These are phyloP conservation scores for Citrullus amarus DNA, from an alignment of 306 rosid species.

Conservation along the genomic window DNA sequence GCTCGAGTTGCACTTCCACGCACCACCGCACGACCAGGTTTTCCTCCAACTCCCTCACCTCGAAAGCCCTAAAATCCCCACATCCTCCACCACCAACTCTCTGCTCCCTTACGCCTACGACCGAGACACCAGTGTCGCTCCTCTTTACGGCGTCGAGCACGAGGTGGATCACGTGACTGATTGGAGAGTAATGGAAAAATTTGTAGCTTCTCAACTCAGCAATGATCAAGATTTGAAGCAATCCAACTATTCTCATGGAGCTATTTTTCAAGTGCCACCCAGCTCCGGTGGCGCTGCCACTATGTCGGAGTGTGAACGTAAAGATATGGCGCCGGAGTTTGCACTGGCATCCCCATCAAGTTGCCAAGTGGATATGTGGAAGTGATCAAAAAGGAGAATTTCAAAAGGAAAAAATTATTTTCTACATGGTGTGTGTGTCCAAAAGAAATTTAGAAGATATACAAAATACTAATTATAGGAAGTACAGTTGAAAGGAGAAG, in stretches of 20 bases:
- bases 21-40: constrained; percentile 21
- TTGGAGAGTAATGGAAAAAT: constrained; percentile 73
- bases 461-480: constrained; percentile 40
- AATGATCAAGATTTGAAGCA: constrained; percentile 30
- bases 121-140: constrained; percentile 9
- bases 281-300: background rate
- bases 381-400: constrained; percentile 22
- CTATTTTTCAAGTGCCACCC: constrained; percentile 11
- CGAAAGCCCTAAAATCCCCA: constrained; percentile 47
- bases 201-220: constrained; percentile 67
- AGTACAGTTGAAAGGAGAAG: constrained; percentile 17
- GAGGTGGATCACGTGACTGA: constrained; percentile 47
- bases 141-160: constrained; percentile 19
- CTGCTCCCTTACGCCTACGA: constrained; percentile 19
- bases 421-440: background rate
- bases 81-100: background rate
- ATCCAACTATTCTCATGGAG: constrained; percentile 7
- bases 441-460: constrained; percentile 1
- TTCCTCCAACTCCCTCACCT: constrained; percentile 79
- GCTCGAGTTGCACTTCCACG: constrained; percentile 40
- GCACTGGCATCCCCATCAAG: constrained; percentile 49
- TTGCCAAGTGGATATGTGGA: constrained; percentile 67
- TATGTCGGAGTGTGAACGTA: background rate
- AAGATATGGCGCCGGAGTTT: constrained; percentile 22
- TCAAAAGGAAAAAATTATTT: background rate